These are phyloP conservation scores for Hypoxylon sp. DNA, from an alignment of 2,329 filamentous ascomycete genomes.

Conservation along the genomic window DNA sequence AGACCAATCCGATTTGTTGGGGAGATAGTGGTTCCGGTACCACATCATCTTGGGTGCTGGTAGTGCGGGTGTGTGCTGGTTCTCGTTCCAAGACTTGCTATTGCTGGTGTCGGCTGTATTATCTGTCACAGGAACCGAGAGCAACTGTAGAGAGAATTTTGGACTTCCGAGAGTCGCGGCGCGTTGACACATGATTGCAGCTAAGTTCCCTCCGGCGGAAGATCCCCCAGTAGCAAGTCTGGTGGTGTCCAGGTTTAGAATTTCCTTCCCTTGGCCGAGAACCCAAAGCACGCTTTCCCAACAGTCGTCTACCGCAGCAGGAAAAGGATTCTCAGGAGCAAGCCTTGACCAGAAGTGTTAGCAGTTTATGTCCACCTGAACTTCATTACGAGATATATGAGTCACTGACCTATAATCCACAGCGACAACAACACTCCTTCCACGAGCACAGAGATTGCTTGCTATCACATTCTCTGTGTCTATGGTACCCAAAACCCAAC, in stretches of 20 bases:
- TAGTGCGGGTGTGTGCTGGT: slow-evolving; percentile 64
- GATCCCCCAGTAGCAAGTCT: slow-evolving; percentile 63
- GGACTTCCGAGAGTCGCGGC: slow-evolving; percentile 53
- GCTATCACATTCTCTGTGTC: slow-evolving; percentile 69
- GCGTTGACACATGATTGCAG: slow-evolving; percentile 65
- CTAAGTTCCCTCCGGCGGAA: slow-evolving; percentile 66
- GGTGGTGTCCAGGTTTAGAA: slow-evolving; percentile 57
- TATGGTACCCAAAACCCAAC: slow-evolving; percentile 70
- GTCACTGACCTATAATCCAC: slow-evolving; percentile 64
- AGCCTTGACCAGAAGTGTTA: slow-evolving; percentile 54
- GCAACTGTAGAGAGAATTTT: slow-evolving; percentile 62
- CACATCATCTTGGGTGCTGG: slow-evolving; percentile 70
- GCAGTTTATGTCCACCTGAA: background rate
- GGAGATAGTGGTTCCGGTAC: slow-evolving; percentile 70
- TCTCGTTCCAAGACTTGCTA: slow-evolving; percentile 63
- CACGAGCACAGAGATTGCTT: slow-evolving; percentile 64
- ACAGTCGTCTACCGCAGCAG: slow-evolving; percentile 67
- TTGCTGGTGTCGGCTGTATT: slow-evolving; percentile 63
- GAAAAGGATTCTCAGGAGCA: slow-evolving; percentile 68
- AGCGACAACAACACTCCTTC: slow-evolving; percentile 65
- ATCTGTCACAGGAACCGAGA: slow-evolving; percentile 69
- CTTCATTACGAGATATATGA: background rate
- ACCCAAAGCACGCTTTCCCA: slow-evolving; percentile 68
- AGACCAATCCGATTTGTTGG: slow-evolving; percentile 58
- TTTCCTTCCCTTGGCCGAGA: slow-evolving; percentile 45